phyloP scores from a whole-genome alignment of 2,329 filamentous ascomycete genomes.

The Fusarium sarcochroum region DNA sequence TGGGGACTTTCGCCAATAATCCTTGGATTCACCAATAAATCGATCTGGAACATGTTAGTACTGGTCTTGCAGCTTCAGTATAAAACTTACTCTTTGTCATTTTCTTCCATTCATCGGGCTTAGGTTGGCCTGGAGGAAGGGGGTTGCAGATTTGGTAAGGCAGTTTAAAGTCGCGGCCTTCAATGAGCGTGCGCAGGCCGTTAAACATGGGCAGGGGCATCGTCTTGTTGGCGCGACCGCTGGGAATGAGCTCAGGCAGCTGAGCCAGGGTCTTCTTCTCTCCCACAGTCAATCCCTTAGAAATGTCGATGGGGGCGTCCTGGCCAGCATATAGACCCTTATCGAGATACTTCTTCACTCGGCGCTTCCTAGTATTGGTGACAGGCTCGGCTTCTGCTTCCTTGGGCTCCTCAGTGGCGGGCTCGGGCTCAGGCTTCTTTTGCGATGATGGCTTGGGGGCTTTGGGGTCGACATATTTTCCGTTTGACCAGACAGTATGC shows the following conservation, averaged over 20 bases:
- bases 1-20: slow-evolving; percentile 84
- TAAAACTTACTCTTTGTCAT: slow-evolving; percentile 84
- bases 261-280: slow-evolving; percentile 67
- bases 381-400: slow-evolving; percentile 56
- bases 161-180: slow-evolving; percentile 86
- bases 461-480: slow-evolving; percentile 69
- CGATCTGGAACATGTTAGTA: slow-evolving; percentile 73
- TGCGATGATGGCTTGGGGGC: slow-evolving; percentile 56
- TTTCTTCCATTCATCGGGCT: slow-evolving; percentile 93
- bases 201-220: slow-evolving; percentile 85
- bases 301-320: slow-evolving; percentile 64
- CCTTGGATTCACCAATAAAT: slow-evolving; percentile 86
- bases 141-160: slow-evolving; percentile 93
- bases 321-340: slow-evolving; percentile 93
- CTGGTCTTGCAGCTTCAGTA: slow-evolving; percentile 25
- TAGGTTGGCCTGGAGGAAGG: slow-evolving; percentile 86
- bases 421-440: slow-evolving; percentile 53
- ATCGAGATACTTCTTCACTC: slow-evolving; percentile 81
- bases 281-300: slow-evolving; percentile 62
- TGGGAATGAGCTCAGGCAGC: slow-evolving; percentile 63
- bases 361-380: slow-evolving; percentile 58
- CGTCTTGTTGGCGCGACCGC: slow-evolving; percentile 65
- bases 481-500: slow-evolving; percentile 75
- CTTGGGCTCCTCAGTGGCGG: slow-evolving; percentile 43
- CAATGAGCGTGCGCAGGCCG: slow-evolving; percentile 78